A percentile compares a stretch with the other conserved stretches of the same genome.
Conservation (phyloP, 108 stramenopile species). For the Poteriospumella lacustris region DNA sequence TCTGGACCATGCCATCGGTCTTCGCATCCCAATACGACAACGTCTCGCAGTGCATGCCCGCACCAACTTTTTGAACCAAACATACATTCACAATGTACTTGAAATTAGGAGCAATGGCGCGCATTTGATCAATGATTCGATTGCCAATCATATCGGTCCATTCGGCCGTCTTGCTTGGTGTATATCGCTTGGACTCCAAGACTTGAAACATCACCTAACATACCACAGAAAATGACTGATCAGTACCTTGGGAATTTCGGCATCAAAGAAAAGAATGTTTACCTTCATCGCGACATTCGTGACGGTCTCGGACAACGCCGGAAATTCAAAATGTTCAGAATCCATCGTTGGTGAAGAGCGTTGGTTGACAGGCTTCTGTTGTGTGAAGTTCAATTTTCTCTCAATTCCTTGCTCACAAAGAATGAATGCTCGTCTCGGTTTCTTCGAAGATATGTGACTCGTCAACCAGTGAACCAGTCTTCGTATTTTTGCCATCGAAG, state of each 20-base stretch:
- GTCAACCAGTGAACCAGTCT: no score
- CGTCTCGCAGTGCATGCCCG: not conserved
- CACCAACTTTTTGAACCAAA: slow-evolving; percentile 8
- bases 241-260: no score
- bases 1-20: not conserved
- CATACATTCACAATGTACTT: slow-evolving; percentile 3
- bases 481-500: no score
- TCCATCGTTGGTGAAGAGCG: no score
- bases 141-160: not conserved
- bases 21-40: slow-evolving; percentile 13
- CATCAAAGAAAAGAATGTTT: no score
- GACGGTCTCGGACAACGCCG: not conserved
- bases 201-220: not conserved
- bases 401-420: no score
- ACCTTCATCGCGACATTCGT: not conserved
- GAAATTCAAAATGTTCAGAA: not conserved
- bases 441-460: no score
- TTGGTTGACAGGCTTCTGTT: no score
- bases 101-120: not conserved
- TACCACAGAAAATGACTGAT: no score
- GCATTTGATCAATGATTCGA: not conserved
- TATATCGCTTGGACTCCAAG: not conserved
- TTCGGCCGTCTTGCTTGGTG: slow-evolving; percentile 4
- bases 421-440: no score
- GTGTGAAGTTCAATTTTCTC: no score